Percentiles rank a stretch among this genome's conserved stretches.
These are phyloP conservation scores for Coniochaeta prunicola DNA, from an alignment of 2,329 filamentous ascomycete genomes.

Conservation along the genomic window DNA sequence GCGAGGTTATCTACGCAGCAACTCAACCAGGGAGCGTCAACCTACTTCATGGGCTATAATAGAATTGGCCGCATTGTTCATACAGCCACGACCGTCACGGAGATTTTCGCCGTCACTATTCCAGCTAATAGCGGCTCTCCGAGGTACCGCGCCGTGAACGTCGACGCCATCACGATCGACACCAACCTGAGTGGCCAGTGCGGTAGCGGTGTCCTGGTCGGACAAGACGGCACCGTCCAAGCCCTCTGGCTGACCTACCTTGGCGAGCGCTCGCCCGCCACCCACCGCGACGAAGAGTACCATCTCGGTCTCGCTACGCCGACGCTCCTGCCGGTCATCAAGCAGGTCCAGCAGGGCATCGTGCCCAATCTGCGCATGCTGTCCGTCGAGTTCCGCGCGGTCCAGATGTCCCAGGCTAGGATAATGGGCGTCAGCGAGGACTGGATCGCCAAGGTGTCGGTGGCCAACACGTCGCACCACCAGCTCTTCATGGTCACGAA, in stretches of 20 bases:
- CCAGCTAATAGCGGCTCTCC: conserved; percentile 89
- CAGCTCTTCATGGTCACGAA: conserved; percentile 96
- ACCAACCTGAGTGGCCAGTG: conserved; percentile 87
- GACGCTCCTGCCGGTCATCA: conserved; percentile 79
- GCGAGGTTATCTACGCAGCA: conserved; percentile 74
- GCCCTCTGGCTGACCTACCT: conserved; percentile 96
- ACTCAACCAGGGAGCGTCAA: conserved; percentile 88
- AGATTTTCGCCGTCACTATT: conserved; percentile 95
- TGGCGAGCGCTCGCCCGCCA: conserved; percentile 73
- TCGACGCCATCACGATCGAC: conserved; percentile 95
- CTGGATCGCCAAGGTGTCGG: conserved; percentile 87
- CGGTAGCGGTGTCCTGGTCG: conserved; percentile 85
- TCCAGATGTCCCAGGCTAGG: conserved; percentile 93
- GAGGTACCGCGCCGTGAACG: conserved; percentile 87
- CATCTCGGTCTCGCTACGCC: conserved; percentile 88
- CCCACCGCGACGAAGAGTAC: conserved; percentile 89
- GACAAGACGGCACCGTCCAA: conserved; percentile 85
- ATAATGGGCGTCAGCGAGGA: conserved; percentile 96
- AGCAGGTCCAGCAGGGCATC: conserved; percentile 73
- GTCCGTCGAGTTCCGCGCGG: conserved; percentile 88
- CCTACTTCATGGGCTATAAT: conserved; percentile 98
- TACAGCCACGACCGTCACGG: conserved; percentile 88
- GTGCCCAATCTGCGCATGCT: conserved; percentile 81
- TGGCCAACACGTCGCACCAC: conserved; percentile 84
- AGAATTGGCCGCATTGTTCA: conserved; percentile 90